Evolutionary conservation across 352 stramenopile species (phyloP), one percentile per base, ranked within the genome.

Genomic region (Phytophthora pluvialis): DNA sequence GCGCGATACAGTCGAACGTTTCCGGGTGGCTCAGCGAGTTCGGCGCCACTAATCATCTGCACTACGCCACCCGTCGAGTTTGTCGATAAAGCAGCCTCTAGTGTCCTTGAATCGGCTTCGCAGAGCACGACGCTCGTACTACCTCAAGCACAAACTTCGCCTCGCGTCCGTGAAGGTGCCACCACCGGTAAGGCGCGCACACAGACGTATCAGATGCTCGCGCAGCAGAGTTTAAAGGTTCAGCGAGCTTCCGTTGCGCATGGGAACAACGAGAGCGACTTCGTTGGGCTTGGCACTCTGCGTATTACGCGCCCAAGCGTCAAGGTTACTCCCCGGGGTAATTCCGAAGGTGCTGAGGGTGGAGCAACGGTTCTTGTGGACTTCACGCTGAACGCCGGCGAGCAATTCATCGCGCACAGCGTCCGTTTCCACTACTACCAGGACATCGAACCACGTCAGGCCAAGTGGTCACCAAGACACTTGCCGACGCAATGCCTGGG

Each of bases 341-440:
- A 55, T 28, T 13, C 16, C 16, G 61, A 74, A 8, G 38, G 7
- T 42, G 38, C 15, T 35, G 65, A 73, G 26, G 38, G 52, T 32
- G 66, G 66, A n/a, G 64, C 82, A 26, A 86, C 68, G 4, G 80
- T 92, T 4, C 60, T 90, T 0, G 75, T 92, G 36, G 83, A 92
- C 48, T 90, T 92, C 44, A 90, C 83, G 3, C 64, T 92, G 9
- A 92, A 92, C 28, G 83, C 78, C 10, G 83, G 83, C 4, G 83
- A 90, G 53, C 83, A 90, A 31, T 92, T 92, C 47, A 90, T 92
- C 29, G 80, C 81, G 2, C 83, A 92, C 38, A 90, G 81, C 42
- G 80, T 85, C 16, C 61, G 73, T 12, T 92, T 90, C 36, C 72
- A 89, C 16, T 92, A 88, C 52, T 87, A 92, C 51, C 66, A 77